These are phyloP conservation scores for Lipomyces starkeyi DNA, from an alignment of 805 yeast species.

Conservation along the genomic window DNA sequence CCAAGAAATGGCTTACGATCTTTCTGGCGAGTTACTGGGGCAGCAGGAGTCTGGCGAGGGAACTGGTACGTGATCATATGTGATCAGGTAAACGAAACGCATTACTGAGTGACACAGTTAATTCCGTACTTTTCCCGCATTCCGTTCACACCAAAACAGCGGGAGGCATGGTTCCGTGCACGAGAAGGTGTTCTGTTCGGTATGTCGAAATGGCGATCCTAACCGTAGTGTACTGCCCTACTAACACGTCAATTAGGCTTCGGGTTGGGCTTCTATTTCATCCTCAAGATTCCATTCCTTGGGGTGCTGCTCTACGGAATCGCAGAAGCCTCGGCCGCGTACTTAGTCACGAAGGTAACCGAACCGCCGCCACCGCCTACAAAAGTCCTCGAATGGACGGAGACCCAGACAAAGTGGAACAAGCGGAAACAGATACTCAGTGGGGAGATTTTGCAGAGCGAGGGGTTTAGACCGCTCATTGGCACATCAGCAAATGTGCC, in stretches of 20 bases:
- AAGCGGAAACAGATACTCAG: constrained; percentile 24
- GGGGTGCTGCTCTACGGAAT: constrained; percentile 58
- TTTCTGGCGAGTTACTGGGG: constrained; percentile 57
- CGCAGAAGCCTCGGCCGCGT: constrained; percentile 61
- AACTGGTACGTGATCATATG: constrained; percentile 42
- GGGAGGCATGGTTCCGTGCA: constrained; percentile 56
- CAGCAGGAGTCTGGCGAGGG: constrained; percentile 52
- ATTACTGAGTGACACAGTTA: constrained; percentile 39
- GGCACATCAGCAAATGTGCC: neutral
- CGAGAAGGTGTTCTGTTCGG: constrained; percentile 62
- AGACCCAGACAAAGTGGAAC: constrained; percentile 29
- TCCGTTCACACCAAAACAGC: constrained; percentile 49
- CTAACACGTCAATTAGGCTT: constrained; percentile 46
- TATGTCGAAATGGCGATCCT: neutral
- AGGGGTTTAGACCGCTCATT: constrained; percentile 17
- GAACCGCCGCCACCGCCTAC: constrained; percentile 33
- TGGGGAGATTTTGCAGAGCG: constrained; percentile 18
- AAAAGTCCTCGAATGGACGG: constrained; percentile 27
- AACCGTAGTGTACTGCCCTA: neutral
- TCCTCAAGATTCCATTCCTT: constrained; percentile 54
- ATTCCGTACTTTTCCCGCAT: constrained; percentile 58
- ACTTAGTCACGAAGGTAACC: constrained; percentile 56
- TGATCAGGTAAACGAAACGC: neutral
- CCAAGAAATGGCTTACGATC: constrained; percentile 48
- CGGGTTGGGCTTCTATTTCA: constrained; percentile 55